phyloP scores from a whole-genome alignment of 2,329 filamentous ascomycete genomes.

The Thermoascus crustaceus region DNA sequence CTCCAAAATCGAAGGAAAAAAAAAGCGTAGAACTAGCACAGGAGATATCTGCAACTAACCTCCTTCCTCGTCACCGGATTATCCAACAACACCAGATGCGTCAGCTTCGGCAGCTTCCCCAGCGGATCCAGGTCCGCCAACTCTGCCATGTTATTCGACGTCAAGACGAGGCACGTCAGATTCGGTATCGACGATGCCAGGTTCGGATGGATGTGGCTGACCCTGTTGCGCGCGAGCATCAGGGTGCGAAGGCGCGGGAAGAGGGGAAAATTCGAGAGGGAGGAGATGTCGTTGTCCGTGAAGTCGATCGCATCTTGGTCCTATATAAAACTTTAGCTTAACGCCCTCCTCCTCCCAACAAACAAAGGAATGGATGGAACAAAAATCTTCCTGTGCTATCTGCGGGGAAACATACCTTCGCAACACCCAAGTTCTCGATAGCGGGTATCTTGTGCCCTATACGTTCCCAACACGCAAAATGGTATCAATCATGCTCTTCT shows the following conservation, averaged over 20 bases:
- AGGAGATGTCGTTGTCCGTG: conserved; percentile 93
- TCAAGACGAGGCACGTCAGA: conserved; percentile 71
- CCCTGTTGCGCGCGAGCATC: conserved; percentile 80
- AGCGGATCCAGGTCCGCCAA: conserved; percentile 83
- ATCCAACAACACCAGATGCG: conserved; percentile 71
- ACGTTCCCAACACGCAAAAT: conserved; percentile 40
- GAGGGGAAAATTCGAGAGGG: conserved; percentile 85
- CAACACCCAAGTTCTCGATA: conserved; percentile 95
- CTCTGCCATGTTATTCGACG: conserved; percentile 73
- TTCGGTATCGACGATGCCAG: conserved; percentile 71
- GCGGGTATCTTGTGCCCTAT: conserved; percentile 95
- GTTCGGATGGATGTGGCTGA: conserved; percentile 69
- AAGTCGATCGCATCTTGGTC: conserved; percentile 96
- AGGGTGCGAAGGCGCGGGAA: conserved; percentile 81
- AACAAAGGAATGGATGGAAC: too few species aligned
- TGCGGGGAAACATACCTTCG: conserved; percentile 70
- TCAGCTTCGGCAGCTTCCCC: conserved; percentile 58
- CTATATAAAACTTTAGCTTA: conserved; percentile 47
- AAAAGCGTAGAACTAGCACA: too few species aligned
- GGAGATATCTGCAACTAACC: conserved; percentile 46
- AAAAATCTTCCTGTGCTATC: neutral
- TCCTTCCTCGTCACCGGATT: conserved; percentile 91
- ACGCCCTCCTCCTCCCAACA: too few species aligned
- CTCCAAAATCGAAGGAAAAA: neutral
- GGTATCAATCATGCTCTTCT: conserved; percentile 76